These are phyloP conservation scores for Trichodelitschia bisporula DNA, from an alignment of 495 filamentous ascomycete genomes.

Conservation along the genomic window DNA sequence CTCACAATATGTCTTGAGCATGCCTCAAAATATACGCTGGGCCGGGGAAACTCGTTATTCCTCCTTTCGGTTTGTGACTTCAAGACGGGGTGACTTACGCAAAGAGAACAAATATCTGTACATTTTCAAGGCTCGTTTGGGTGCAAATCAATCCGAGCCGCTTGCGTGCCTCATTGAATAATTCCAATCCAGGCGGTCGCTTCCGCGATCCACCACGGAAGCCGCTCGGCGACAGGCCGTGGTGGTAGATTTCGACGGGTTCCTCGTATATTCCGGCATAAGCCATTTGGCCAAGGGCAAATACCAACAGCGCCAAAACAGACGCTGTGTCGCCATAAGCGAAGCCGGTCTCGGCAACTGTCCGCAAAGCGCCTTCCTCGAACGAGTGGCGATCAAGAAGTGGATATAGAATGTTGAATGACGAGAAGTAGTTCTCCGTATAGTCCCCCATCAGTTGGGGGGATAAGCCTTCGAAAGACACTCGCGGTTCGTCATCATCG, in stretches of 20 bases:
- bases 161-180: slow-evolving; percentile 34
- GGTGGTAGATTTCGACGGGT: slow-evolving; percentile 17
- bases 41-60: too few species aligned
- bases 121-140: slow-evolving; percentile 28
- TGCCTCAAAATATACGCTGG: slow-evolving; percentile 27
- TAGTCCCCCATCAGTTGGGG: slow-evolving; percentile 25
- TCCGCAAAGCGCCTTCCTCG: slow-evolving; percentile 20
- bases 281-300: slow-evolving; percentile 29
- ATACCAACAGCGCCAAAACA: slow-evolving; percentile 29
- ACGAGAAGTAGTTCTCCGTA: slow-evolving; percentile 28
- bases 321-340: slow-evolving; percentile 20
- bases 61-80: slow-evolving; percentile 1
- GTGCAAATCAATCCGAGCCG: slow-evolving; percentile 30
- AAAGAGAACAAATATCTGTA: slow-evolving; percentile 28
- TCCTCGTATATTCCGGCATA: slow-evolving; percentile 21
- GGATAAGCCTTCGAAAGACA: slow-evolving; percentile 16
- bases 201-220: slow-evolving; percentile 23
- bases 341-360: slow-evolving; percentile 24
- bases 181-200: slow-evolving; percentile 26
- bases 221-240: too few species aligned
- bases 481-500: slow-evolving; percentile 6
- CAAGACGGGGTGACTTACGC: slow-evolving; percentile 16
- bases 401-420: slow-evolving; percentile 28
- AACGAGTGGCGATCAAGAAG: slow-evolving; percentile 29
- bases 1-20: slow-evolving; percentile 25